These are phyloP conservation scores for Cladosporium cucumerinum DNA, from an alignment of 2,329 filamentous ascomycete species.

Conservation along the genomic window DNA sequence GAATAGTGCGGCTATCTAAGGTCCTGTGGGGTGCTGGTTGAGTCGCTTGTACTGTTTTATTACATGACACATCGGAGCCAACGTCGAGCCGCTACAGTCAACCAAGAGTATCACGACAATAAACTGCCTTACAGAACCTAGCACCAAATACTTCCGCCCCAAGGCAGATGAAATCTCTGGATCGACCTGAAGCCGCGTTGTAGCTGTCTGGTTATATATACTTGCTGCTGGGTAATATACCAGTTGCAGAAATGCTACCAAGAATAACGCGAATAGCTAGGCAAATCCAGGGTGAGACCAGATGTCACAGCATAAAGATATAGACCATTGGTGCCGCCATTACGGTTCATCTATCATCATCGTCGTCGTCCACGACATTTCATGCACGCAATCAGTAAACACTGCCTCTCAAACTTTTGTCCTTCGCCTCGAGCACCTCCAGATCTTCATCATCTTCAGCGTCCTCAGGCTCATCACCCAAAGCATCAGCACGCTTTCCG, in stretches of 20 bases:
- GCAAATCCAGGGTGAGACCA: not conserved
- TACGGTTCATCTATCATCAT: not conserved
- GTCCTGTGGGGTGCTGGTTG: not conserved
- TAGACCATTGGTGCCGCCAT: not conserved
- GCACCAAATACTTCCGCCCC: not conserved
- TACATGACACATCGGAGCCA: not conserved
- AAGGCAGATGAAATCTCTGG: not conserved
- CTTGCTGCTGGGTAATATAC: not conserved
- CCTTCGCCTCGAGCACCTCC: constrained; percentile 27
- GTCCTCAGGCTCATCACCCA: constrained; percentile 43
- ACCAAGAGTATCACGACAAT: not conserved
- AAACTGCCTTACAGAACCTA: fast-evolving
- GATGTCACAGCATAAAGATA: not conserved
- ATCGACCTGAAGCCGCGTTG: no score
- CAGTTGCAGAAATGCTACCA: not conserved
- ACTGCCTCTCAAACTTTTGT: constrained; percentile 31
- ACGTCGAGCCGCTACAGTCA: not conserved
- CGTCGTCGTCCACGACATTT: not conserved
- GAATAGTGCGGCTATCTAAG: not conserved
- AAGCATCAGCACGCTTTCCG: constrained; percentile 43
- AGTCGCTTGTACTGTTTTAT: not conserved
- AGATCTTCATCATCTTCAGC: constrained; percentile 27
- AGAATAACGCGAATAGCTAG: not conserved
- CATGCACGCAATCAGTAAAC: constrained; percentile 19
- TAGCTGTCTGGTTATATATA: not conserved